phyloP scores from a whole-genome alignment of 2,329 filamentous ascomycete species.

The Trematosphaeria pertusa region DNA sequence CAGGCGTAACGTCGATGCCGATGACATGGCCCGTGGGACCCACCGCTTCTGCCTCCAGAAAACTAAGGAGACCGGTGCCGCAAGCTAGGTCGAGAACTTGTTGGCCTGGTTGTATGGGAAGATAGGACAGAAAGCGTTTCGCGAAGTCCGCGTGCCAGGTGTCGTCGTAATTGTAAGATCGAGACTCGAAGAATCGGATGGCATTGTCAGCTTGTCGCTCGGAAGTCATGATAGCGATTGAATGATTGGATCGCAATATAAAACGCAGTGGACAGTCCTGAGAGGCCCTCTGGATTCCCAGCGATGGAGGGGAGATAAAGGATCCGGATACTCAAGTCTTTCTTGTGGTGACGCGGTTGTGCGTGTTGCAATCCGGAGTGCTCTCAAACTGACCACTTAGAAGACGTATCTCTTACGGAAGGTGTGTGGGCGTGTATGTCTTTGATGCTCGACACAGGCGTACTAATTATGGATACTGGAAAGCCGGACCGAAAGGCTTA shows the following conservation, averaged over 20 bases:
- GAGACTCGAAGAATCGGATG: constrained; percentile 45
- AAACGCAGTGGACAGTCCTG: background rate
- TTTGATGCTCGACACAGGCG: too few species aligned
- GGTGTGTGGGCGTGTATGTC: too few species aligned
- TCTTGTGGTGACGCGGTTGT: too few species aligned
- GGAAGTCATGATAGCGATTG: constrained; percentile 15
- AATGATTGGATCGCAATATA: background rate
- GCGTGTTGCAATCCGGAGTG: too few species aligned
- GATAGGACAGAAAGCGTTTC: constrained; percentile 43
- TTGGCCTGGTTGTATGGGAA: constrained; percentile 45
- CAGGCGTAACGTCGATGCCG: constrained; percentile 51
- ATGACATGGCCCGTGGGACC: constrained; percentile 47
- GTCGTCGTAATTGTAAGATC: constrained; percentile 47
- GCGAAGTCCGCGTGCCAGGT: constrained; percentile 53
- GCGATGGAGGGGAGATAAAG: too few species aligned
- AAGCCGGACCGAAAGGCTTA: too few species aligned
- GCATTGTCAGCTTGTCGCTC: constrained; percentile 36
- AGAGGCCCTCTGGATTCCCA: background rate
- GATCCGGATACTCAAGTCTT: too few species aligned
- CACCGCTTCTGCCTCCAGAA: constrained; percentile 48
- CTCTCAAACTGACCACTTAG: too few species aligned
- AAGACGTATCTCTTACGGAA: too few species aligned
- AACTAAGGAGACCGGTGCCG: constrained; percentile 54
- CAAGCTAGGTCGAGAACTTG: constrained; percentile 55
- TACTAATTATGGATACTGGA: too few species aligned